phyloP scores from a whole-genome alignment of 495 filamentous ascomycete species.

The Niebla homalea region DNA sequence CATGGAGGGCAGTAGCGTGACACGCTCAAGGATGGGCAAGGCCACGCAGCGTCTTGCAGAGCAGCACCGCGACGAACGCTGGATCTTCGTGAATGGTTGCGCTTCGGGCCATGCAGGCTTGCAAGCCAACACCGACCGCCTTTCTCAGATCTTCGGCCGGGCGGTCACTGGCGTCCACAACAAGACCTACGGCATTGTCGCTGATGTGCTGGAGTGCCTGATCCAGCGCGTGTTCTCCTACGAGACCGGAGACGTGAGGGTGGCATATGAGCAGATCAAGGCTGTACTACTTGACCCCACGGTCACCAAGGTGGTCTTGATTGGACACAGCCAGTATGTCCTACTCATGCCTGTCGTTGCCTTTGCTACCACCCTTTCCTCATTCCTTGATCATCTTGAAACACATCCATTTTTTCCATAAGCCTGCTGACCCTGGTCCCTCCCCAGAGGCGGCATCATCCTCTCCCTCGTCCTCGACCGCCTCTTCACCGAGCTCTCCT shows the following conservation, averaged over 20 bases:
- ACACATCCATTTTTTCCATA: no score
- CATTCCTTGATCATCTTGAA: no score
- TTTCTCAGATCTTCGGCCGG: constrained; percentile 62
- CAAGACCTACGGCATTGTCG: constrained; percentile 54
- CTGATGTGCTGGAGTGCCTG: constrained; percentile 64
- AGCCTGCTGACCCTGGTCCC: no score
- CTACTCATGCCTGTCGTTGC: no score
- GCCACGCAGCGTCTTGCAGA: background rate
- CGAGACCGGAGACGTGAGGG: constrained; percentile 54
- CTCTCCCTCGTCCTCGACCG: constrained; percentile 63
- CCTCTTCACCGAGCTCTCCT: constrained; percentile 62
- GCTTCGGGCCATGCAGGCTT: constrained; percentile 47
- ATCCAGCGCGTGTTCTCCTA: constrained; percentile 66
- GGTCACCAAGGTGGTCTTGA: constrained; percentile 59
- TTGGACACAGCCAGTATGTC: constrained; percentile 46
- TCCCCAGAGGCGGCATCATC: constrained; percentile 61
- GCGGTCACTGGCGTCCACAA: constrained; percentile 74
- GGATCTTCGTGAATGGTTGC: constrained; percentile 66
- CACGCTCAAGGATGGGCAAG: constrained; percentile 6
- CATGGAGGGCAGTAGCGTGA: constrained; percentile 11
- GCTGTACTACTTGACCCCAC: constrained; percentile 39
- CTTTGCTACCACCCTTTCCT: no score
- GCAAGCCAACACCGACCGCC: constrained; percentile 54
- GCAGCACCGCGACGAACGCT: constrained; percentile 42
- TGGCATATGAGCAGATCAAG: constrained; percentile 41